A percentile compares a stretch with the other conserved stretches of the same genome.
These are phyloP conservation scores for Malassezia furfur DNA, from an alignment of 1,284 basidiomycete species.

Conservation along the genomic window DNA sequence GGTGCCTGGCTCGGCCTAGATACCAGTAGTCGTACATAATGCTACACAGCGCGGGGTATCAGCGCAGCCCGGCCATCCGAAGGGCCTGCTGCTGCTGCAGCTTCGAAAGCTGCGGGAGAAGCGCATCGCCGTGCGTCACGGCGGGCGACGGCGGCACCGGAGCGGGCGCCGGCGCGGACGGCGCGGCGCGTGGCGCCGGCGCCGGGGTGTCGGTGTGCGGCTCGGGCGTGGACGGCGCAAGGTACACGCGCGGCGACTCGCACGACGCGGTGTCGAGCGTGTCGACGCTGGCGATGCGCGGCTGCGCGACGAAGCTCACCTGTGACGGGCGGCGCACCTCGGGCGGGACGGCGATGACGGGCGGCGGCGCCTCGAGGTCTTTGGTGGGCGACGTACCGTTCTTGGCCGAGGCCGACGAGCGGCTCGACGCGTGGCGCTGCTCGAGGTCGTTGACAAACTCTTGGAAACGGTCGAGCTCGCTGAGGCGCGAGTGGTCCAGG, in stretches of 20 bases:
- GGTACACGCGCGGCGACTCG: neutral
- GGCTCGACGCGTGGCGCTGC: slow-evolving; percentile 6
- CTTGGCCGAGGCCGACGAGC: neutral
- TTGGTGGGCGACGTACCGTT: neutral
- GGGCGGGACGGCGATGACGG: no score
- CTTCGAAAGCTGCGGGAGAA: neutral
- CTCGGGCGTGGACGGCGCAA: neutral
- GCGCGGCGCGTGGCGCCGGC: no score
- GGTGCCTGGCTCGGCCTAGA: neutral
- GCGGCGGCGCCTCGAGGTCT: no score
- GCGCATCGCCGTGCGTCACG: neutral
- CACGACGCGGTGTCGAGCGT: neutral
- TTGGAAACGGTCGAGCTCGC: slow-evolving; percentile 12
- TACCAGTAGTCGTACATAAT: neutral
- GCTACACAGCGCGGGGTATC: neutral
- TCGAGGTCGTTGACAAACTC: slow-evolving; percentile 7
- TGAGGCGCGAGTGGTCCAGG: neutral
- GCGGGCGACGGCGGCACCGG: neutral
- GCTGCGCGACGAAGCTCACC: no score
- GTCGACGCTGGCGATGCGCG: no score
- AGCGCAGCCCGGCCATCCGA: slow-evolving; percentile 15
- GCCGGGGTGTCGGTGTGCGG: no score
- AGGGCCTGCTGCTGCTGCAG: slow-evolving; percentile 13
- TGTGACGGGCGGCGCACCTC: no score
- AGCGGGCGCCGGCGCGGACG: neutral